These are phyloP conservation scores for Fraxinus paxiana DNA, from an alignment of 305 asterid genomes.

Conservation along the genomic window DNA sequence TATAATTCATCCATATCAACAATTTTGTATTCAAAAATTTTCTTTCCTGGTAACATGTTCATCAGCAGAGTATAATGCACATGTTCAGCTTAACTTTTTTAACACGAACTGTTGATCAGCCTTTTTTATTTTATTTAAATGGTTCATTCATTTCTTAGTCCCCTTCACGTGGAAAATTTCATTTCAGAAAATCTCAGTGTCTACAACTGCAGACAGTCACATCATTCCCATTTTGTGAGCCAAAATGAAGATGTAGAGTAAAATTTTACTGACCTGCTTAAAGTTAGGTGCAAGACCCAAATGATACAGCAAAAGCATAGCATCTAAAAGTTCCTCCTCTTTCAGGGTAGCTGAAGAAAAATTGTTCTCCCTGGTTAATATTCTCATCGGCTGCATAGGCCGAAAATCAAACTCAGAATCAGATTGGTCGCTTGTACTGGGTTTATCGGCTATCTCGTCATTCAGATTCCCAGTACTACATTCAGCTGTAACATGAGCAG, in stretches of 20 bases:
- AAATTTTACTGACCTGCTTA: conserved; percentile 63
- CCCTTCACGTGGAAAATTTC: neutral
- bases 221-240: neutral
- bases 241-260: neutral
- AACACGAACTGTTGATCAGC: neutral
- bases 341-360: conserved; percentile 67
- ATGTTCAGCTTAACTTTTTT: neutral
- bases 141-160: neutral
- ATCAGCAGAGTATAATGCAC: conserved; percentile 9
- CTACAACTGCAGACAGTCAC: neutral
- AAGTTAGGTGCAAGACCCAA: conserved; percentile 93
- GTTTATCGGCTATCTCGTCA: conserved; percentile 81
- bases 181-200: neutral
- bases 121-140: neutral
- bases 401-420: conserved; percentile 70
- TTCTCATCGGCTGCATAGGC: conserved; percentile 64
- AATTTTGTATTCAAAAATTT: neutral
- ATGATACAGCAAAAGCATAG: conserved; percentile 83
- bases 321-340: conserved; percentile 94
- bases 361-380: conserved; percentile 52
- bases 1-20: neutral
- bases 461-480: conserved; percentile 68
- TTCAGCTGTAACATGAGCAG: conserved; percentile 74
- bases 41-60: neutral
- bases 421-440: conserved; percentile 83